Percentiles rank a stretch among this genome's conserved stretches.
Evolutionary conservation across 2,329 filamentous ascomycete species (phyloP).

Genomic region (Hypoxylon sp.): DNA sequence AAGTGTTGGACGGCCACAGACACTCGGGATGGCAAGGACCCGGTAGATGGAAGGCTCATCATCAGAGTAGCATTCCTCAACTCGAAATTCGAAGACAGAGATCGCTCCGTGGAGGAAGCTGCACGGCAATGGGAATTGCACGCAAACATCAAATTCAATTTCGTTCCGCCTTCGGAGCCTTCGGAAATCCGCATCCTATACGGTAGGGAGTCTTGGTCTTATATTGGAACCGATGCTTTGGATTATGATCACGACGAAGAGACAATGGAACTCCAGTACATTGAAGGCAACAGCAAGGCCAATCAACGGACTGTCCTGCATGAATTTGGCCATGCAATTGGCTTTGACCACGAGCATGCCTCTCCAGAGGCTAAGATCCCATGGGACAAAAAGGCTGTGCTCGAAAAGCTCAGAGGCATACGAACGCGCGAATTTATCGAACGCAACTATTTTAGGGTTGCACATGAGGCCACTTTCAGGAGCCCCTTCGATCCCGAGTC

Average conservation of each 20-base stretch:
- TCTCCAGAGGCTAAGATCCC: constrained; percentile 7
- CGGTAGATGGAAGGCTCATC: constrained; percentile 7
- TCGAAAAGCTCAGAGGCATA: not conserved
- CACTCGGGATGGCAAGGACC: not conserved
- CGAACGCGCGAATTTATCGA: not conserved
- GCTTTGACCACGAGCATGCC: constrained; percentile 9
- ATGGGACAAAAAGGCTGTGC: constrained; percentile 1
- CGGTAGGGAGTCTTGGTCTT: constrained; percentile 1
- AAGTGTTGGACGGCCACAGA: constrained; percentile 4
- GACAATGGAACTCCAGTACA: constrained; percentile 4
- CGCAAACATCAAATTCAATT: constrained; percentile 5
- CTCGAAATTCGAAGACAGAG: not conserved
- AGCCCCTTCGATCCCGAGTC: constrained; percentile 3
- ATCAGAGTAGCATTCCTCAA: constrained; percentile 7
- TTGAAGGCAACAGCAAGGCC: not conserved
- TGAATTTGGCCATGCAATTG: constrained; percentile 11
- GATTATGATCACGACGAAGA: not conserved
- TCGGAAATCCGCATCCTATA: constrained; percentile 8
- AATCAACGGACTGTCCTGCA: not conserved
- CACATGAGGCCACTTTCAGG: not conserved
- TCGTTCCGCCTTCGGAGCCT: not conserved
- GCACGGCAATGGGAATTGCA: not conserved
- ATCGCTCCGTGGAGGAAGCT: not conserved
- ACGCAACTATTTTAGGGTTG: not conserved
- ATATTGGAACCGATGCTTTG: constrained; percentile 1